phyloP scores from a whole-genome alignment of 805 yeast genomes.

The Myxozyma mucilagina region DNA sequence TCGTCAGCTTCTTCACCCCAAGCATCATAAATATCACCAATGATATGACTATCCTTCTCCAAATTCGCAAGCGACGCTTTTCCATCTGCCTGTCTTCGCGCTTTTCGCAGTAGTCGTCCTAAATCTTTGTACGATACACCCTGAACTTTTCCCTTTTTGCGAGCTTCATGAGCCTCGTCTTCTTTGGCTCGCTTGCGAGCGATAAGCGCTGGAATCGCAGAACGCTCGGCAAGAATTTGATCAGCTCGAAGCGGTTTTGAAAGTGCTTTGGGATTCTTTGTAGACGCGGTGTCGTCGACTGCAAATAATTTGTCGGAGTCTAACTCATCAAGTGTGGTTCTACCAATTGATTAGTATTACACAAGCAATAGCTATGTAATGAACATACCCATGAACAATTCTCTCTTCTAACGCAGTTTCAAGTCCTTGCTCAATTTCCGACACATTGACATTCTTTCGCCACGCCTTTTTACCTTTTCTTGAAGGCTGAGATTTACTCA shows the following conservation, averaged over 20 bases:
- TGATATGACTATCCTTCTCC: constrained; percentile 65
- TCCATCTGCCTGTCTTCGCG: constrained; percentile 57
- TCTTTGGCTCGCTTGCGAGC: constrained; percentile 39
- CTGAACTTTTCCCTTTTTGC: constrained; percentile 50
- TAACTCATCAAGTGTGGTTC: constrained; percentile 14
- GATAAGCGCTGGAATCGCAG: constrained; percentile 70
- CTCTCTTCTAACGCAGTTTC: constrained; percentile 67
- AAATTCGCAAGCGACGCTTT: constrained; percentile 52
- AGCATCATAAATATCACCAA: constrained; percentile 57
- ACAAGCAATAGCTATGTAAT: background rate
- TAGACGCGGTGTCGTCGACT: constrained; percentile 21
- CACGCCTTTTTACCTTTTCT: constrained; percentile 92
- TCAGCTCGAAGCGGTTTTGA: constrained; percentile 49
- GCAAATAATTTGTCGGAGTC: constrained; percentile 21
- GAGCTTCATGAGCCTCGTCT: constrained; percentile 36
- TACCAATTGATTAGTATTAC: background rate
- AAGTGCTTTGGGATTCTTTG: background rate
- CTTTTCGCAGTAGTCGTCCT: constrained; percentile 65
- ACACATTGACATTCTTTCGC: constrained; percentile 88
- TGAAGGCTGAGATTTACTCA: constrained; percentile 56
- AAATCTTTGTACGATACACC: constrained; percentile 67
- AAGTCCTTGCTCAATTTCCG: constrained; percentile 70
- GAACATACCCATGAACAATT: constrained; percentile 44
- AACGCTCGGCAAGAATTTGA: constrained; percentile 72
- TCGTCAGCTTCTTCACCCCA: constrained; percentile 65